Percentiles rank a stretch among this genome's conserved stretches.
These are phyloP conservation scores for Nigrospora sphaerica DNA, from an alignment of 2,329 filamentous ascomycete genomes.

Conservation along the genomic window DNA sequence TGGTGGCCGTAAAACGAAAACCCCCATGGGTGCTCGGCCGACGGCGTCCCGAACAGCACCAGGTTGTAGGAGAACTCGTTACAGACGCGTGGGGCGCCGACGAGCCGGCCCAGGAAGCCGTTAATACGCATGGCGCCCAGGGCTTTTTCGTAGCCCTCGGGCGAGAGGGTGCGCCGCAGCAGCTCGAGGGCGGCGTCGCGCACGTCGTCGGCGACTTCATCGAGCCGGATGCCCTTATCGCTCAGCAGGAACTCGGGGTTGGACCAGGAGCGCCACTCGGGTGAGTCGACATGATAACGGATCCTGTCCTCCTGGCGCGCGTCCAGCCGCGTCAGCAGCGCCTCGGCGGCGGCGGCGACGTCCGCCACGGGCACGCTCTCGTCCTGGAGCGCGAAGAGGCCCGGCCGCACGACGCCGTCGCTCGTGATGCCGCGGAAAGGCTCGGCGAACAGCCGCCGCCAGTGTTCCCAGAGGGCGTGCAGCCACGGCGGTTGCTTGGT, in stretches of 20 bases:
- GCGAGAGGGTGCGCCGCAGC: conserved; percentile 51
- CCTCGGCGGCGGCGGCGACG: conserved; percentile 46
- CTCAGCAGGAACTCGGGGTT: no score
- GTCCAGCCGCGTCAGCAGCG: conserved; percentile 29
- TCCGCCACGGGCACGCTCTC: conserved; percentile 52
- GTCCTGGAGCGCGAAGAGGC: conserved; percentile 53
- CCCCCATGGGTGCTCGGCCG: conserved; percentile 55
- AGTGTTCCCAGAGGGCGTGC: conserved; percentile 51
- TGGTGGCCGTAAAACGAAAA: conserved; percentile 74
- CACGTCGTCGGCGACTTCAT: conserved; percentile 40
- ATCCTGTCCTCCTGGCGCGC: conserved; percentile 39
- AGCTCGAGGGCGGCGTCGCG: conserved; percentile 46
- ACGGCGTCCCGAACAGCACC: conserved; percentile 59
- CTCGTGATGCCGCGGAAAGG: conserved; percentile 64
- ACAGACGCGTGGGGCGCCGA: conserved; percentile 53
- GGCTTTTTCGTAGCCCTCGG: no score
- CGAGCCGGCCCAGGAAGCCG: conserved; percentile 64
- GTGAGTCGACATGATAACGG: conserved; percentile 56
- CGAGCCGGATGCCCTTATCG: no score
- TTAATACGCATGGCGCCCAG: conserved; percentile 65
- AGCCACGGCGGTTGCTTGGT: conserved; percentile 56
- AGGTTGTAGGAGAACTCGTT: conserved; percentile 75
- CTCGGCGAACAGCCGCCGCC: conserved; percentile 51
- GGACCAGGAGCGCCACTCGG: conserved; percentile 62
- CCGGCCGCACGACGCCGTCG: conserved; percentile 46